Base-by-base conservation (phyloP, 1,284 basidiomycete genomes). In the Anthracocystis walkeri region DNA sequence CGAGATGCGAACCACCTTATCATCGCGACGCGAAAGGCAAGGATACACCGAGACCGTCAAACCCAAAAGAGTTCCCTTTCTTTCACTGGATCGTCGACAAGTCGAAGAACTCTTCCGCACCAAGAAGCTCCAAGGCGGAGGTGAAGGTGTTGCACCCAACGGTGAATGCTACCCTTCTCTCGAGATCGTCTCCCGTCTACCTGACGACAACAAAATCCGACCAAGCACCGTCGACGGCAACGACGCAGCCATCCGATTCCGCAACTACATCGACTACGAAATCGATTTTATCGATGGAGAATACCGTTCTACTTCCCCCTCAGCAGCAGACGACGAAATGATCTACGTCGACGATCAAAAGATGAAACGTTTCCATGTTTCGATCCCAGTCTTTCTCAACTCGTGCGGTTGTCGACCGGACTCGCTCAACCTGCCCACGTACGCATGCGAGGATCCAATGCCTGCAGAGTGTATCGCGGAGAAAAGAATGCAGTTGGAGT, bases 251-350 rank as follows among this genome's bases (percentile, higher is more conserved):
- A 60, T 73, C 20, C 64, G 65, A 5, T 64, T 73, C 57, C 49
- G 21, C 11, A 67, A 63, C 58, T 57, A 23, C 38, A 58, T 73
- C 50, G 51, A 64, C n/a, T 67, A 64, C 51, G 65, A 73, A 46
- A 58, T 73, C 29, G 70, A 73, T 54, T 73, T 63, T 48, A 67
- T 73, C 58, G 70, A 73, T 38, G 70, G 70, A 11, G 56, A 67
- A 31, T 46, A n/a, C 12, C 52, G 52, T n/a, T 11, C 25, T 16
- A 14, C 35, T 2, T 4, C 44, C 12, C 7, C 21, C 2, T 4
- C 7, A 1, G 25, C 5, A 3, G 33, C 38, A 23, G 56, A 44
- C 4, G 48, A 53, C 2, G 57, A 55, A 21, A 16, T 67, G 46
- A 58, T 70, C 58, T 65, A 64, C 49, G 21, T 73, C 25, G 70